These are phyloP conservation scores for Corylus americana DNA, from an alignment of 306 rosid genomes.

Conservation along the genomic window DNA sequence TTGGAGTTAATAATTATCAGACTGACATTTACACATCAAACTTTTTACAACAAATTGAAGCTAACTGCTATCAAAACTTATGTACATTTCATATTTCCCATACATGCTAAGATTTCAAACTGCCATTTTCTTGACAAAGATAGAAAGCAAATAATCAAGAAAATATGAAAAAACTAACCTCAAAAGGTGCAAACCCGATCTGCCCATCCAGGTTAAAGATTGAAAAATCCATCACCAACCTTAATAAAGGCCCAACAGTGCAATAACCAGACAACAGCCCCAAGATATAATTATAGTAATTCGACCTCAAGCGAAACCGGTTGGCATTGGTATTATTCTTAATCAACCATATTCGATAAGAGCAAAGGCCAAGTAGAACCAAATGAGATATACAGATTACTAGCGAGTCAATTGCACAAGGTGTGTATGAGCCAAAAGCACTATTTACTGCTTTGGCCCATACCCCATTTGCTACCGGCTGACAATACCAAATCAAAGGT, in stretches of 20 bases:
- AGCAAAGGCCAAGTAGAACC: constrained; percentile 61
- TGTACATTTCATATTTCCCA: neutral
- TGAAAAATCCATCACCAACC: constrained; percentile 55
- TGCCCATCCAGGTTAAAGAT: constrained; percentile 51
- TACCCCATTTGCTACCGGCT: constrained; percentile 52
- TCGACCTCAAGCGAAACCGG: constrained; percentile 60
- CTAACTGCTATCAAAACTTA: constrained; percentile 17
- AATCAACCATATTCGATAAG: constrained; percentile 64
- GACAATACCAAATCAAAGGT: constrained; percentile 75
- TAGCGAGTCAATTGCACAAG: constrained; percentile 75
- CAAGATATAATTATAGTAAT: constrained; percentile 58
- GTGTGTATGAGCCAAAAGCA: constrained; percentile 80
- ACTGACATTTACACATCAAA: neutral
- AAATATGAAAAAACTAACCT: constrained; percentile 49
- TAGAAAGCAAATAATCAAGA: neutral
- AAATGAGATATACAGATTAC: constrained; percentile 66
- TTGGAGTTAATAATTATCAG: neutral
- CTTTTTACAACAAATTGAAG: constrained; percentile 1
- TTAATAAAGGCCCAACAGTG: constrained; percentile 61
- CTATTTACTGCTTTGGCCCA: constrained; percentile 62
- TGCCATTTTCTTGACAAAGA: neutral
- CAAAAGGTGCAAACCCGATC: constrained; percentile 67
- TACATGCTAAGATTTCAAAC: neutral
- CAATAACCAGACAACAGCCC: constrained; percentile 52
- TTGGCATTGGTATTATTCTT: constrained; percentile 44